These are phyloP conservation scores for Lolium multiflorum DNA, from an alignment of 176 grass and related monocot species.

Conservation along the genomic window DNA sequence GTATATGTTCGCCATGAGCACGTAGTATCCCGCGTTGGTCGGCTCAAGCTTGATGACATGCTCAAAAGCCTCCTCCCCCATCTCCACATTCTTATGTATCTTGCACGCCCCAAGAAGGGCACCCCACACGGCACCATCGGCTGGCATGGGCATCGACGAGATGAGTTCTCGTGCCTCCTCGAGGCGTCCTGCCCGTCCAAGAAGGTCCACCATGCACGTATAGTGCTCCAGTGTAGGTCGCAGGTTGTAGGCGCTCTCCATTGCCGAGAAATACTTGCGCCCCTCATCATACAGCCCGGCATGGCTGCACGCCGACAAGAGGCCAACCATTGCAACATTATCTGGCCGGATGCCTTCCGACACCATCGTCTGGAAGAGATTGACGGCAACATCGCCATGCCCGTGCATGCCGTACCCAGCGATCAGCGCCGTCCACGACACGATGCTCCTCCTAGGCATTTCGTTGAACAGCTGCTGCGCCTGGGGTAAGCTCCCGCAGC, in stretches of 20 bases:
- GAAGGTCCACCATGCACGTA: slow-evolving; percentile 79
- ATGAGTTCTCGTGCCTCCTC: slow-evolving; percentile 64
- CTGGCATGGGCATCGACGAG: slow-evolving; percentile 55
- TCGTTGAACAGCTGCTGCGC: slow-evolving; percentile 63
- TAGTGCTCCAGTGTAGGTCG: slow-evolving; percentile 55
- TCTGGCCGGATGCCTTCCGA: slow-evolving; percentile 50
- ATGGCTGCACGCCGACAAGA: slow-evolving; percentile 74
- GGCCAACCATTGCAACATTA: slow-evolving; percentile 54
- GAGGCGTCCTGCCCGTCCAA: slow-evolving; percentile 60
- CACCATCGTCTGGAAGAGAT: slow-evolving; percentile 63
- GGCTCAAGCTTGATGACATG: slow-evolving; percentile 59
- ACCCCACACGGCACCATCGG: slow-evolving; percentile 70
- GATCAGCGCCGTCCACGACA: slow-evolving; percentile 75
- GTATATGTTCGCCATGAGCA: slow-evolving; percentile 80
- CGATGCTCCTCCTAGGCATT: slow-evolving; percentile 60
- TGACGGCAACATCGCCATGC: slow-evolving; percentile 46
- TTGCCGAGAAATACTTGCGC: slow-evolving; percentile 57
- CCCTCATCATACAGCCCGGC: slow-evolving; percentile 61
- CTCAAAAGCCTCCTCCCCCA: slow-evolving; percentile 59
- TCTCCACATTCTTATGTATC: slow-evolving; percentile 67
- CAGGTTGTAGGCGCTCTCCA: slow-evolving; percentile 47
- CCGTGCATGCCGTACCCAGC: slow-evolving; percentile 71
- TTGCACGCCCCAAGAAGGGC: slow-evolving; percentile 78
- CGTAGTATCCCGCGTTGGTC: slow-evolving; percentile 66
- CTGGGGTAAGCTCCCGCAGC: slow-evolving; percentile 46